Evolutionary conservation across 148 eudicot species (phyloP).

Genomic region (Persicaria maculosa): DNA sequence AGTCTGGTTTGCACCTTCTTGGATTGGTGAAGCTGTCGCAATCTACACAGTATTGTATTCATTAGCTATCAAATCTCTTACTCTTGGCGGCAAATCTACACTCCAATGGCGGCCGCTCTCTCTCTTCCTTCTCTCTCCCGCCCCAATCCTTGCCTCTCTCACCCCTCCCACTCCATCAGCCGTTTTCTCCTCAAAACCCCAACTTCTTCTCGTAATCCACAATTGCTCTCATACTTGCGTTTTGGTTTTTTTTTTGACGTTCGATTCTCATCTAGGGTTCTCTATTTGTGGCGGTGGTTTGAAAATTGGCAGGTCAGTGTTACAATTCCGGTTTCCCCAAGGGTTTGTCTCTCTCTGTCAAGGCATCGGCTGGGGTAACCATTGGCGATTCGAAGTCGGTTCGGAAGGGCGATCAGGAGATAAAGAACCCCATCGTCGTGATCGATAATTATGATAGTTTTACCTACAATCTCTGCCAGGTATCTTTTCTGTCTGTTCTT

Average conservation of each 20-base stretch:
- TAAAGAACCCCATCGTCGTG: conserved; percentile 47
- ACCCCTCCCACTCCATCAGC: not conserved
- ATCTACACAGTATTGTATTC: too few species aligned
- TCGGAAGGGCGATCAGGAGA: conserved; percentile 10
- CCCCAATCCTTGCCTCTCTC: not conserved
- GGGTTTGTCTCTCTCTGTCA: conserved; percentile 1
- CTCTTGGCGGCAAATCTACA: not conserved
- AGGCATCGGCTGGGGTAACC: conserved; percentile 19
- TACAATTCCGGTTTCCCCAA: conserved; percentile 1
- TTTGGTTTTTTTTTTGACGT: not conserved
- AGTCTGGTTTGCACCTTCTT: too few species aligned
- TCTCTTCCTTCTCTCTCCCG: conserved; percentile 1
- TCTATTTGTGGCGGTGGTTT: not conserved
- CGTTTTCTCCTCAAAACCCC: conserved; percentile 1
- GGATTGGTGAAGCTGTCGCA: too few species aligned
- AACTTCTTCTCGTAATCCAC: not conserved
- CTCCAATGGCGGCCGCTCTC: conserved; percentile 1
- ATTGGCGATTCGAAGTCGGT: conserved; percentile 12
- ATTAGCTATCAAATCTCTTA: too few species aligned
- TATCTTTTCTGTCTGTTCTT: conserved; percentile 14
- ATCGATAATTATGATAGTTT: conserved; percentile 97
- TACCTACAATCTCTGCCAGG: conserved; percentile 97
- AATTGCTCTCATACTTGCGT: not conserved
- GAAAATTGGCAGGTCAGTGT: not conserved
- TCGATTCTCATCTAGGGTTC: not conserved